Evolutionary conservation across 1,139 yeast species (phyloP).

Genomic region (Debaryomyces coudertii): DNA sequence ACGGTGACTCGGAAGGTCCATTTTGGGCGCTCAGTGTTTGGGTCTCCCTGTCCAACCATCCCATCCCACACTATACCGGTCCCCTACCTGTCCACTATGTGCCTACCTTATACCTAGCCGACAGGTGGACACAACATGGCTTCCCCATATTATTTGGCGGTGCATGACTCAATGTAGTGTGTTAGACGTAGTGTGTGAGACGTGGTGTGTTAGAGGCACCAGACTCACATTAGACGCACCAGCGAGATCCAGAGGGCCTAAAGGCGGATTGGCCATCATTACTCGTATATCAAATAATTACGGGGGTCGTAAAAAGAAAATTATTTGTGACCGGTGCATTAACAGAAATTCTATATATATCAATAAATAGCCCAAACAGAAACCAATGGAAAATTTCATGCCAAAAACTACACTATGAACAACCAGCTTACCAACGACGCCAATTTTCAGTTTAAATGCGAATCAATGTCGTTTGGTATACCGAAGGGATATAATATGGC

Average conservation of each 20-base stretch:
- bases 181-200: not conserved
- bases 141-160: not conserved
- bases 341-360: constrained; percentile 5
- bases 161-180: not conserved
- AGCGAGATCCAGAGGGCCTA: not conserved
- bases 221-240: not conserved
- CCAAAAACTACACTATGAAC: not conserved
- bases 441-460: constrained; percentile 4
- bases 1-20: too few species aligned
- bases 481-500: constrained; percentile 7
- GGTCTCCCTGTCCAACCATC: not conserved
- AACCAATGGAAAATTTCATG: not conserved
- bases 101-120: too few species aligned
- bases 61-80: too few species aligned
- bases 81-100: too few species aligned
- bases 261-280: not conserved
- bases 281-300: constrained; percentile 8
- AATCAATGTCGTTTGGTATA: constrained; percentile 4
- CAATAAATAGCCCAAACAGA: not conserved
- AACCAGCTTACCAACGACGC: constrained; percentile 5
- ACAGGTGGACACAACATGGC: not conserved
- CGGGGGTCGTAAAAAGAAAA: constrained; percentile 8
- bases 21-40: too few species aligned
- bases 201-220: not conserved
- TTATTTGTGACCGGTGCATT: constrained; percentile 1